Percentiles rank a stretch among this genome's conserved stretches.
phyloP scores from a whole-genome alignment of 2,329 filamentous ascomycete species.

The Xylaria arbuscula region DNA sequence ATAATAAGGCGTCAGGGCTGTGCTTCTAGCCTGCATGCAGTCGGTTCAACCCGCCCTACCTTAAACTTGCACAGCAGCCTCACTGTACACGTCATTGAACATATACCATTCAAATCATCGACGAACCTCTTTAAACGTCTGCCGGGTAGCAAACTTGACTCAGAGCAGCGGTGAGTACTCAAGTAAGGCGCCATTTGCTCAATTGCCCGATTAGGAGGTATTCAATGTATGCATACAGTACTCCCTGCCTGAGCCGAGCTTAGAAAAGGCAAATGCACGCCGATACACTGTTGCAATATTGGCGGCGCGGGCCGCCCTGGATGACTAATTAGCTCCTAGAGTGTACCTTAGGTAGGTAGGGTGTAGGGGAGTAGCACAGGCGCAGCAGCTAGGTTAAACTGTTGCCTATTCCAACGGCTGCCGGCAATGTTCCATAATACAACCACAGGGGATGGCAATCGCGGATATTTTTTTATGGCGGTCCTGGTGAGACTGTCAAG shows the following conservation, averaged over 20 bases:
- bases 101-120: slow-evolving; percentile 6
- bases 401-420: background rate
- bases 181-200: background rate
- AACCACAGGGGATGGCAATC: background rate
- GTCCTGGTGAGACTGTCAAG: background rate
- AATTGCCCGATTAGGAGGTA: slow-evolving; percentile 10
- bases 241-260: background rate
- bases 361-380: background rate
- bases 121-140: background rate
- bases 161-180: slow-evolving; percentile 1
- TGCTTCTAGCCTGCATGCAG: slow-evolving; percentile 6
- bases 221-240: background rate
- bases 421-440: slow-evolving; percentile 9
- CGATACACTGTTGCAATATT: background rate
- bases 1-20: slow-evolving; percentile 27
- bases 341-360: no score
- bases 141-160: background rate
- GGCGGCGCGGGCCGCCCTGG: slow-evolving; percentile 13
- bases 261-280: background rate
- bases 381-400: background rate
- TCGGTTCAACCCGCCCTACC: background rate
- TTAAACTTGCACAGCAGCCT: slow-evolving; percentile 28
- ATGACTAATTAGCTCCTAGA: background rate
- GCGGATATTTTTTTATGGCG: slow-evolving; percentile 2
- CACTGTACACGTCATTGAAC: slow-evolving; percentile 33